phyloP scores from a whole-genome alignment of 2,329 filamentous ascomycete species.

The Cladosporium sp. region DNA sequence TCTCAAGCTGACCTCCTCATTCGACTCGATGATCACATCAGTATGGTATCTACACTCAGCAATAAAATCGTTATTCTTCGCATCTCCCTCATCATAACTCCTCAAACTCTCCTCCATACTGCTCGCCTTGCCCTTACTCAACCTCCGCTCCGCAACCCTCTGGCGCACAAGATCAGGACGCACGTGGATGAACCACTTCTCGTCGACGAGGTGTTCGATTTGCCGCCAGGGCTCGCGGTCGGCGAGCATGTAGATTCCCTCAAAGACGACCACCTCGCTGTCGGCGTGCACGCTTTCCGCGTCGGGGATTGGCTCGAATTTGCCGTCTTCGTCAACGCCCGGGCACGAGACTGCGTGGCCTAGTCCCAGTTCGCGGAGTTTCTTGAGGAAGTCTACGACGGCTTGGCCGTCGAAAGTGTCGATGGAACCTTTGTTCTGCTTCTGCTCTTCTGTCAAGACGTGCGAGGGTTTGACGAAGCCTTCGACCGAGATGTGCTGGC shows the following conservation, averaged over 20 bases:
- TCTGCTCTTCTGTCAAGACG: constrained; percentile 2
- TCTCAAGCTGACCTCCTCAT: constrained; percentile 6
- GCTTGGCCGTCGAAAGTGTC: constrained; percentile 12
- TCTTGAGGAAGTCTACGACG: constrained; percentile 6
- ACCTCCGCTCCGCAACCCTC: constrained; percentile 34
- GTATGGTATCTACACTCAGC: neutral
- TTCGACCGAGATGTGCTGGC: constrained; percentile 10
- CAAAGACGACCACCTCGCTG: constrained; percentile 18
- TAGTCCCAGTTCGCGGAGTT: constrained; percentile 7
- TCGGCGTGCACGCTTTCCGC: constrained; percentile 3
- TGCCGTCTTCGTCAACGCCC: constrained; percentile 5
- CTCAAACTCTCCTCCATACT: constrained; percentile 12
- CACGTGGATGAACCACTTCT: constrained; percentile 40
- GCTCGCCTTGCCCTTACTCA: constrained; percentile 5
- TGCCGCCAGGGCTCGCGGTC: constrained; percentile 32
- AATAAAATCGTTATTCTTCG: constrained; percentile 7
- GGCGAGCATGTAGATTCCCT: constrained; percentile 28
- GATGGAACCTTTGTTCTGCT: constrained; percentile 1
- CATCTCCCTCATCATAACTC: constrained; percentile 10
- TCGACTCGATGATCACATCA: constrained; percentile 4
- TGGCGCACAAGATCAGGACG: constrained; percentile 34
- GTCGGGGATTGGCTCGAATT: constrained; percentile 6
- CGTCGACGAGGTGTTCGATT: constrained; percentile 36
- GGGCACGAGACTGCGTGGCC: constrained; percentile 4
- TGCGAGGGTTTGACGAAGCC: constrained; percentile 12